These are phyloP conservation scores for Dendrobium huoshanense DNA, from an alignment of 106 monocot species.

Conservation along the genomic window DNA sequence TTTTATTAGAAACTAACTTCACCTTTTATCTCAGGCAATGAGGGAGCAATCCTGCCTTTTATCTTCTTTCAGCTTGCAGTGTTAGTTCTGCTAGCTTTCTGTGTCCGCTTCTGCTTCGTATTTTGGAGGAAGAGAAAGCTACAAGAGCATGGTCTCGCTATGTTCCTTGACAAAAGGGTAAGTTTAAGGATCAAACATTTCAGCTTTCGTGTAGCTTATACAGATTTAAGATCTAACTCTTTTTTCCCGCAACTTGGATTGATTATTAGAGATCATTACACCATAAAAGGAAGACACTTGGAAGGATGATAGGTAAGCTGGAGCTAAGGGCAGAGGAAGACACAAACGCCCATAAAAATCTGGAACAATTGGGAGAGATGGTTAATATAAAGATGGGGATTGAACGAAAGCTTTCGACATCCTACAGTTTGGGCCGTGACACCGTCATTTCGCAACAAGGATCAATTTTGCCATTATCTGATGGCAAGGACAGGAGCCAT, in stretches of 20 bases:
- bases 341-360: conserved; percentile 21
- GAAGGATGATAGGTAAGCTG: conserved; percentile 52
- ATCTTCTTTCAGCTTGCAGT: conserved; percentile 54
- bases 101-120: conserved; percentile 62
- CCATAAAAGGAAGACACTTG: conserved; percentile 39
- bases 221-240: neutral
- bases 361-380: conserved; percentile 51
- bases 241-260: neutral
- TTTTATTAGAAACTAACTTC: neutral
- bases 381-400: conserved; percentile 55
- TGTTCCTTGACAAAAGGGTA: conserved; percentile 79
- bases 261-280: conserved; percentile 56
- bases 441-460: conserved; percentile 1
- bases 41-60: conserved; percentile 36
- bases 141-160: conserved; percentile 47
- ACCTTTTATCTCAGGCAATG: conserved; percentile 29
- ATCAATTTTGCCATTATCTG: conserved; percentile 46
- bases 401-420: conserved; percentile 55
- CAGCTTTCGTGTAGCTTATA: neutral
- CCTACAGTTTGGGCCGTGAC: conserved; percentile 79
- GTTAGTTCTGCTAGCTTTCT: conserved; percentile 29
- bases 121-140: conserved; percentile 92
- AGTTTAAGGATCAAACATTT: conserved; percentile 5
- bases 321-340: conserved; percentile 42
- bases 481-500: conserved; percentile 51